phyloP scores from a whole-genome alignment of 2,329 filamentous ascomycete species.

The Chalara sp. region DNA sequence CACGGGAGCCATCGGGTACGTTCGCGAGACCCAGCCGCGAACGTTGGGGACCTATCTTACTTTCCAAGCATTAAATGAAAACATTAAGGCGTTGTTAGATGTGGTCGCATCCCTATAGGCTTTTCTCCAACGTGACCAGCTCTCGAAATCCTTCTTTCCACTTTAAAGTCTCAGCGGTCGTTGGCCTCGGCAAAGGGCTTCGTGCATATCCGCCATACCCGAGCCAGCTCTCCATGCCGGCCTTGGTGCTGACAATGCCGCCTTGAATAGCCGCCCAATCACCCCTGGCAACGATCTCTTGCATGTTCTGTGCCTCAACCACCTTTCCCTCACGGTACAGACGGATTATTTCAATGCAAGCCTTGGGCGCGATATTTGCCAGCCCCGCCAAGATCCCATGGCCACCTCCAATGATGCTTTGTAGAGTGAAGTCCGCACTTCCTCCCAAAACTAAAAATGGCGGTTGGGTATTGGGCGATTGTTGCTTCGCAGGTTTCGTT shows the following conservation, averaged over 20 bases:
- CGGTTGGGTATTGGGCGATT: conserved; percentile 13
- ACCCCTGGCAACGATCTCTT: conserved; percentile 56
- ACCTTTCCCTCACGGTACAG: conserved; percentile 53
- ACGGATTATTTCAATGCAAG: conserved; percentile 54
- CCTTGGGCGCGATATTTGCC: conserved; percentile 62
- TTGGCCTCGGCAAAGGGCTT: conserved; percentile 44
- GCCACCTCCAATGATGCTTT: conserved; percentile 62
- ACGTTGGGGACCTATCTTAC: too few species aligned
- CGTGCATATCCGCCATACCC: conserved; percentile 53
- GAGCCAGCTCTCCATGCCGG: conserved; percentile 52
- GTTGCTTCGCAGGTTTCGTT: conserved; percentile 46
- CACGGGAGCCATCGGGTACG: too few species aligned
- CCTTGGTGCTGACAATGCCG: conserved; percentile 64
- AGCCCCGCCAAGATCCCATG: conserved; percentile 66
- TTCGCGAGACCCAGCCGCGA: too few species aligned
- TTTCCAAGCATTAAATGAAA: too few species aligned
- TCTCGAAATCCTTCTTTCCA: conserved; percentile 51
- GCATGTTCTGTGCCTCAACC: conserved; percentile 54
- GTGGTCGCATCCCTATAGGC: background rate
- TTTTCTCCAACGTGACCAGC: background rate
- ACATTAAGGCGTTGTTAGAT: too few species aligned
- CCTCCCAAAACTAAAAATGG: conserved; percentile 66
- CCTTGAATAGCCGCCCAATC: conserved; percentile 66
- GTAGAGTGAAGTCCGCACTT: conserved; percentile 67
- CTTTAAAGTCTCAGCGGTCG: conserved; percentile 37